These are phyloP conservation scores for Penicillium crystallinum DNA, from an alignment of 495 filamentous ascomycete species.

Conservation along the genomic window DNA sequence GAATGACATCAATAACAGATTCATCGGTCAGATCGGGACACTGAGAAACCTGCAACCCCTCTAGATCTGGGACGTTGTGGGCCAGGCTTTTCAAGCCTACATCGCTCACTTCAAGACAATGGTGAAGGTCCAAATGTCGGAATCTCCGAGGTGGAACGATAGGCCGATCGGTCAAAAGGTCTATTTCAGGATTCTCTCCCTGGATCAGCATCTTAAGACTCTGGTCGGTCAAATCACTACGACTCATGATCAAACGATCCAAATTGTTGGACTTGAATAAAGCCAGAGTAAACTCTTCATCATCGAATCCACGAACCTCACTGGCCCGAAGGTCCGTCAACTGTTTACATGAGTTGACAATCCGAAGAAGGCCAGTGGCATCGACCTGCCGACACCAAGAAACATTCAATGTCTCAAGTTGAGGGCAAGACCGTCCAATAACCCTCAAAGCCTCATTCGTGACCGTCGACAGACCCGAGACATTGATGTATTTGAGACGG, in stretches of 20 bases:
- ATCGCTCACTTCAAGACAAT: constrained; percentile 70
- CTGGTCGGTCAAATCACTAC: constrained; percentile 68
- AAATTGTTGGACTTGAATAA: constrained; percentile 77
- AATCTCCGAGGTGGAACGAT: constrained; percentile 74
- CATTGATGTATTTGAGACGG: constrained; percentile 72
- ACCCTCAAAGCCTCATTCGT: constrained; percentile 85
- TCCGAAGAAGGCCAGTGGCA: constrained; percentile 68
- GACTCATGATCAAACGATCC: constrained; percentile 74
- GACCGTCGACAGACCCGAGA: constrained; percentile 73
- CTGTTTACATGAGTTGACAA: constrained; percentile 66
- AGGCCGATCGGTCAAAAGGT: constrained; percentile 68
- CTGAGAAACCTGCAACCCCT: constrained; percentile 75
- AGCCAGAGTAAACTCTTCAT: constrained; percentile 59
- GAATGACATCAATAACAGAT: constrained; percentile 65
- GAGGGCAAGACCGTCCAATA: constrained; percentile 76
- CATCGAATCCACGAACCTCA: constrained; percentile 75
- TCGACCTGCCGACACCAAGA: constrained; percentile 87
- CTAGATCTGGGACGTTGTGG: constrained; percentile 69
- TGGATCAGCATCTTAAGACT: constrained; percentile 66
- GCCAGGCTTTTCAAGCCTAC: constrained; percentile 61
- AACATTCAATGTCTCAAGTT: constrained; percentile 76
- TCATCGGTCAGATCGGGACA: constrained; percentile 68
- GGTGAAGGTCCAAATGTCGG: constrained; percentile 77
- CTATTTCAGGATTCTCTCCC: constrained; percentile 67
- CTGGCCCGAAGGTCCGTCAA: constrained; percentile 78